phyloP scores from a whole-genome alignment of 768 basidiomycete genomes.

The Phaffia tasmanica region DNA sequence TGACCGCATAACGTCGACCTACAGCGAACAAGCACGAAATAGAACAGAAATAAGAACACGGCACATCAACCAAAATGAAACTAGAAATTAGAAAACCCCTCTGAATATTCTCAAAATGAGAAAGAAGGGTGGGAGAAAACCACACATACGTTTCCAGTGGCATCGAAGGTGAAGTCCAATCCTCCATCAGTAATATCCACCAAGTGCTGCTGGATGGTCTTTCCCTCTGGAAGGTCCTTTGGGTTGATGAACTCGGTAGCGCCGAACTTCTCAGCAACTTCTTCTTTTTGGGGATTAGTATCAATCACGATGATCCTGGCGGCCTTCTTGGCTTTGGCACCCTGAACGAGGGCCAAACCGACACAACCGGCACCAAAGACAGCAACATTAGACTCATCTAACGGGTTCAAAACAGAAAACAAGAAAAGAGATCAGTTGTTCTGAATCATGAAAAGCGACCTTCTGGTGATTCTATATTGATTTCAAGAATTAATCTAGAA shows the following conservation, averaged over 20 bases:
- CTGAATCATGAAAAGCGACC: neutral
- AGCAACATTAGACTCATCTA: constrained; percentile 72
- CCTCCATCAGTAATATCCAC: constrained; percentile 93
- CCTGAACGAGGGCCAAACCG: constrained; percentile 82
- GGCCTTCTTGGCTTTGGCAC: constrained; percentile 63
- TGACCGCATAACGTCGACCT: constrained; percentile 85
- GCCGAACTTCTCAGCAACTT: constrained; percentile 60
- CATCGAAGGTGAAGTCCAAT: constrained; percentile 92
- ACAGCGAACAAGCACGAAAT: constrained; percentile 4
- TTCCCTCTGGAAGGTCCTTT: constrained; percentile 57
- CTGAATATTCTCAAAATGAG: too few relatives aligned
- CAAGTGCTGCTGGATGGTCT: constrained; percentile 65
- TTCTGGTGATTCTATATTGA: too few relatives aligned
- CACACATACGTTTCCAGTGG: constrained; percentile 70
- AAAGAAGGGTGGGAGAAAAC: neutral
- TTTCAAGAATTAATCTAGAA: neutral
- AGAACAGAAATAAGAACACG: neutral
- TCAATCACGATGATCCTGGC: constrained; percentile 86
- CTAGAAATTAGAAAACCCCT: neutral
- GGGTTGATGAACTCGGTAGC: constrained; percentile 79
- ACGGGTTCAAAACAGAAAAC: neutral
- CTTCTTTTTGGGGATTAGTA: constrained; percentile 70
- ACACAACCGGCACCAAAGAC: constrained; percentile 94
- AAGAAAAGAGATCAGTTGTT: neutral
- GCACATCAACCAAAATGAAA: too few relatives aligned